Conservation (phyloP, 139 green algal genomes). For the Penium margaritaceum region DNA sequence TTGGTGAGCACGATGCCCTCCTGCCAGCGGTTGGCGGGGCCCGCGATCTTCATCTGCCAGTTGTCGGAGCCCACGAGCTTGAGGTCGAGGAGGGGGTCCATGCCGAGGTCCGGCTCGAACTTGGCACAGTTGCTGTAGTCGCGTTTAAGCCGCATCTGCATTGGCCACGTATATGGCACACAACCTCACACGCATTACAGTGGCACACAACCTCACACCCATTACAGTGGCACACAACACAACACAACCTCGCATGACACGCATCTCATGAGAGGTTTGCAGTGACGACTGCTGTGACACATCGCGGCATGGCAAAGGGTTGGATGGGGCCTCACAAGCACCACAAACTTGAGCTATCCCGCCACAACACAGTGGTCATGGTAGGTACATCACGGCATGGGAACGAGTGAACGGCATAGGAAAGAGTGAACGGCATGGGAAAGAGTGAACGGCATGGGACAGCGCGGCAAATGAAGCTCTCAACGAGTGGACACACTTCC, state of each 20-base stretch:
- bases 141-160: slow-evolving; percentile 59
- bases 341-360: too few relatives aligned
- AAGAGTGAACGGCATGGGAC: not conserved
- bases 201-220: not conserved
- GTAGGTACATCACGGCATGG: too few relatives aligned
- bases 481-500: too few relatives aligned
- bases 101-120: slow-evolving; percentile 62
- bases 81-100: slow-evolving; percentile 72
- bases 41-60: slow-evolving; percentile 54
- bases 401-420: too few relatives aligned
- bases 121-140: slow-evolving; percentile 76
- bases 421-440: not conserved
- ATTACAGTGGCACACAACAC: not conserved
- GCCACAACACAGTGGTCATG: too few relatives aligned
- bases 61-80: slow-evolving; percentile 63
- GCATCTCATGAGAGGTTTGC: too few relatives aligned
- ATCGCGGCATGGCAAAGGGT: too few relatives aligned
- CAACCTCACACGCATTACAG: not conserved
- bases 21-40: slow-evolving; percentile 65
- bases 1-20: slow-evolving; percentile 17
- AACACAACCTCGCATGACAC: not conserved
- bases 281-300: too few relatives aligned
- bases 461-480: too few relatives aligned
- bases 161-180: too few relatives aligned
- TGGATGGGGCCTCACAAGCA: too few relatives aligned